Base-by-base conservation (phyloP, 371 early-diverging fungal species). In the Zancudomyces culisetae region DNA sequence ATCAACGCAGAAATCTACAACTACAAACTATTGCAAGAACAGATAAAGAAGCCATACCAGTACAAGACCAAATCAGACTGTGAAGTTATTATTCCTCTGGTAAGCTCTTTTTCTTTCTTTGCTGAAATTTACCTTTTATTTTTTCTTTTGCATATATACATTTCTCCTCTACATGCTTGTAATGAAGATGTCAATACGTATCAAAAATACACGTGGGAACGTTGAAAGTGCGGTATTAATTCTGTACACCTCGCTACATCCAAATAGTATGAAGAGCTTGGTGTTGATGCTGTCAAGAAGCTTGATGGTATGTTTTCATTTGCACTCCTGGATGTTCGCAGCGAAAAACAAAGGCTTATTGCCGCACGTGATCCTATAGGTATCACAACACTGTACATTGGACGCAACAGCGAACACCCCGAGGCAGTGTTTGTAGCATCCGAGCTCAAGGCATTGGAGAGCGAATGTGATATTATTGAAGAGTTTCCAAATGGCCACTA, bases 1-100 rank as follows among this genome's bases (percentile, higher is more conserved):
- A 94, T 91, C 60, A 95, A 95, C 71, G 96, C 93, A 52, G 96
- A 95, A 69, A 95, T 95, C 67, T 95, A 95, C 75, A 95, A 95
- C 83, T 91, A 95, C 71, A 79, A 82, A 61, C 70, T 76, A 23
- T 78, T 95, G 27, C 76, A 83, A 55, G 75, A 77, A 59, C 56
- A 66, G 57, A 71, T 93, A 56, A 85, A 85, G 72, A 57, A 61
- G 43, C 72, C 68, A 56, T 71, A 68, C 41, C 55, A 51, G 46
- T 93, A 92, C 77, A 80, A 85, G 74, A 92, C 96, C 49, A 81
- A 85, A 59, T 91, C 92, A 51, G 96, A 95, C 68, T 95, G 96
- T 73, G 93, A 95, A 68, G 80, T 91, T 52, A 90, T 95, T 51
- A 69, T 95, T 64, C 85, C 87, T 62, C 63, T 90, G 75, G 91